Evolutionary conservation across 2,329 filamentous ascomycete genomes (phyloP), one percentile per base, ranked within the genome.

Genomic region (Pseudocercospora fijiensis): DNA sequence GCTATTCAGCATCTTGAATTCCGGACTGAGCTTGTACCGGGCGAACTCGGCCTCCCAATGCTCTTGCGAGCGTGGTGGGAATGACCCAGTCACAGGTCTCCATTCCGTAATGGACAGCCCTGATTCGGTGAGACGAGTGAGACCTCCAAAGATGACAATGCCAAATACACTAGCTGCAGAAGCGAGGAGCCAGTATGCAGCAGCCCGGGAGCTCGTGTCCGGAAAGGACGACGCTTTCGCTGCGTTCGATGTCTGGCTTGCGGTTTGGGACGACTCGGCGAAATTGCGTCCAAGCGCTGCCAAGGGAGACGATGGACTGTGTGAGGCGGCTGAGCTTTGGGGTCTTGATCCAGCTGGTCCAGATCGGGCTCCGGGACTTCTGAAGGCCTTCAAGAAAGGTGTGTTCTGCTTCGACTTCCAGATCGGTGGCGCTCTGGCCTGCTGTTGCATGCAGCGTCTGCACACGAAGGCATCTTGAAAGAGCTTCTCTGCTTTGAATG

Each of bases 81-180:
- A 81, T 16, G 92, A 93, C 70, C 95, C 95, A 9, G 95, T 98
- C 49, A 99, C 93, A 57, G 95, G 95, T 70, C 88, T 89, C 95
- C 95, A 99, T 90, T 99, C 95, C 67, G 95, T 99, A 73, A 99
- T 99, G 76, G 93, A 97, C 69, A 99, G 84, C 52, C 94, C 95
- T 70, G 95, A 99, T 80, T 99, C 95, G 3, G 95, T 99, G 70
- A 99, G 83, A 64, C 95, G 85, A 28, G 95, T 99, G 71, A 99
- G 83, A 5, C 95, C 95, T 63, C 95, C 95, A 77, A 96, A 96
- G 51, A 99, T 86, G 58, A 99, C 93, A 72, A 99, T 96, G 65
- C 95, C 95, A 78, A 98, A 99, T 58, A 98, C 95, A 76, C 92
- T 96, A 49, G 86, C 90, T 0, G 95, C 93, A 71, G 93, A 97